phyloP scores from a whole-genome alignment of 768 basidiomycete species.

The Rhizopogon sp. region DNA sequence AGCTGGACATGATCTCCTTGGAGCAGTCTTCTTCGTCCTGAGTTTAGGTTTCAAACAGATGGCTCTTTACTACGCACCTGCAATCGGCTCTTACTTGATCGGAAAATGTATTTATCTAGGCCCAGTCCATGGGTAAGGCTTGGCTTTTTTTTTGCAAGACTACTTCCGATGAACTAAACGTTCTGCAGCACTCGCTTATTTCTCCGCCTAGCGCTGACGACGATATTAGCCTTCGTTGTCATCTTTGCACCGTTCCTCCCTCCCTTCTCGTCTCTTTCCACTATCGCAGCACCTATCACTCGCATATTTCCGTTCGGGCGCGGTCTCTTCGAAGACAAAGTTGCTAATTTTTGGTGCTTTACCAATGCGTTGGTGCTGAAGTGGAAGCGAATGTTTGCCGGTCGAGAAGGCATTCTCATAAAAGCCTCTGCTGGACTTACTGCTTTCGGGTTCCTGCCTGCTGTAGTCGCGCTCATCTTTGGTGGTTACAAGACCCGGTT shows the following conservation, averaged over 20 bases:
- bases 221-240: conserved; percentile 55
- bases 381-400: conserved; percentile 48
- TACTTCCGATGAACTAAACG: conserved; percentile 3
- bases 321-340: conserved; percentile 92
- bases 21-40: conserved; percentile 76
- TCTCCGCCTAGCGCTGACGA: conserved; percentile 58
- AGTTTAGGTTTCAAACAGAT: conserved; percentile 94
- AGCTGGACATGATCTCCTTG: conserved; percentile 62
- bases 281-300: conserved; percentile 58
- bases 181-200: conserved; percentile 46
- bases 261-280: conserved; percentile 46
- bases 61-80: conserved; percentile 92
- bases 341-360: conserved; percentile 97
- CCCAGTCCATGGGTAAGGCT: conserved; percentile 56
- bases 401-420: conserved; percentile 48
- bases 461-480: conserved; percentile 41
- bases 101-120: conserved; percentile 88
- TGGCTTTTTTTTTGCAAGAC: neutral
- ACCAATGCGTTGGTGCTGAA: conserved; percentile 78
- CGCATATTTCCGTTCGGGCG: conserved; percentile 92
- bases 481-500: conserved; percentile 30
- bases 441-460: conserved; percentile 63
- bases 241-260: conserved; percentile 81
- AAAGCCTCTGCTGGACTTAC: conserved; percentile 67
- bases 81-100: conserved; percentile 83